Base-by-base conservation (phyloP, 2,329 filamentous ascomycete genomes). In the Alternaria alternata region DNA sequence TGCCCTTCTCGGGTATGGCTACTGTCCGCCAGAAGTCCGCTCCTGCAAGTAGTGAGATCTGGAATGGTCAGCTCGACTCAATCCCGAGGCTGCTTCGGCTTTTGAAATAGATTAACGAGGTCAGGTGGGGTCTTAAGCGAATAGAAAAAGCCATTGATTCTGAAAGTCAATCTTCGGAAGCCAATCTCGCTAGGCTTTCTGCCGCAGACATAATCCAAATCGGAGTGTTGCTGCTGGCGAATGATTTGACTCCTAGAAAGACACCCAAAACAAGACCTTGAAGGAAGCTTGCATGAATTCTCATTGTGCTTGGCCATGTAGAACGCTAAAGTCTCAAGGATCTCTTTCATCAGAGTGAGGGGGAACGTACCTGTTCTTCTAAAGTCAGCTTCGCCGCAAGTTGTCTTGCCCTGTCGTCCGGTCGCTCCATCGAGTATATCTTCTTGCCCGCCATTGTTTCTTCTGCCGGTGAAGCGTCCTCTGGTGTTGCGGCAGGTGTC, bases 11-110 rank as follows among this genome's bases (percentile, higher is more conserved):
- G 9, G 86, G 86, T 7, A 91, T 80, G 14, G 85, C 76, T 66
- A 86, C 85, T 34, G 89, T 89, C 70, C 90, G 87, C 89, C 89
- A 91, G 70, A 90, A 90, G 77, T 91, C 89, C 65, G 85, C 83
- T 57, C 87, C 87, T 57, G 78, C 76, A 36, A 80, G 67, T 18
- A 80, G 60, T 44, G 76, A 77, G 47, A 80, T 73, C 78, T 79
- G 47, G 26, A 43, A 54, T 48, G 43, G 62, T 78, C 61, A 77
- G 74, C 56, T 52, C 60, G 61, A 26, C 44, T 43, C 48, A 49
- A 36, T 44, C 49, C 59, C 48, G 56, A 49, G 55, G 36, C 54
- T 51, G 24, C 22, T 60, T 60, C 28, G 43, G 55, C 54, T 54
- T 51, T 47, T 54, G 53, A 57, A 43, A 55, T 62, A 62, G 55